These are phyloP conservation scores for Populus deltoides DNA, from an alignment of 345 rosid species.

Conservation along the genomic window DNA sequence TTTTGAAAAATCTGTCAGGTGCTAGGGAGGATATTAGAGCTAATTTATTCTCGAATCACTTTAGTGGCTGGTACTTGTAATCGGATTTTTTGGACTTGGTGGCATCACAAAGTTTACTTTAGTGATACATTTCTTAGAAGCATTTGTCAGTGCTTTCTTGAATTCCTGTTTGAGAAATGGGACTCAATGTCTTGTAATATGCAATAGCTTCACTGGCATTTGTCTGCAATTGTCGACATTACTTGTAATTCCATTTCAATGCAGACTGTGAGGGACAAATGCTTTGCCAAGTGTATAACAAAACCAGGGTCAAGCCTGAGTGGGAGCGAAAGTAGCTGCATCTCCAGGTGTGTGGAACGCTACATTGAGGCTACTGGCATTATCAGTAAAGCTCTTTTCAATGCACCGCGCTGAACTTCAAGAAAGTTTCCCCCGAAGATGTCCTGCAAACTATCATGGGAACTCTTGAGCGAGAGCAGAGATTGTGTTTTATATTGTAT, in stretches of 20 bases:
- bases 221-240: neutral
- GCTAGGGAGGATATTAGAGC: neutral
- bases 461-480: neutral
- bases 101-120: too few species aligned
- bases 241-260: neutral
- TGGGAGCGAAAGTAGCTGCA: conserved; percentile 90
- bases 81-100: too few species aligned
- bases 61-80: too few species aligned
- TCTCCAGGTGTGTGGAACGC: conserved; percentile 95
- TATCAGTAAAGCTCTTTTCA: conserved; percentile 63
- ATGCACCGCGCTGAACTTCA: conserved; percentile 34
- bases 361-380: conserved; percentile 93
- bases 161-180: neutral
- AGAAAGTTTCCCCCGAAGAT: conserved; percentile 8
- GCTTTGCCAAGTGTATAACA: conserved; percentile 81
- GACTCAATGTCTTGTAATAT: neutral
- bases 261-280: conserved; percentile 79
- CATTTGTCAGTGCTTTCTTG: neutral
- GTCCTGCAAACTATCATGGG: neutral
- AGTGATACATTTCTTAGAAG: neutral
- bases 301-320: conserved; percentile 92
- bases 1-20: neutral
- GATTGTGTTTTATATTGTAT: conserved; percentile 2
- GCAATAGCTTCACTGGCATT: neutral
- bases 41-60: too few species aligned